Conservation (phyloP, 2,329 filamentous ascomycete genomes). For the Neoscytalidium dimidiatum region DNA sequence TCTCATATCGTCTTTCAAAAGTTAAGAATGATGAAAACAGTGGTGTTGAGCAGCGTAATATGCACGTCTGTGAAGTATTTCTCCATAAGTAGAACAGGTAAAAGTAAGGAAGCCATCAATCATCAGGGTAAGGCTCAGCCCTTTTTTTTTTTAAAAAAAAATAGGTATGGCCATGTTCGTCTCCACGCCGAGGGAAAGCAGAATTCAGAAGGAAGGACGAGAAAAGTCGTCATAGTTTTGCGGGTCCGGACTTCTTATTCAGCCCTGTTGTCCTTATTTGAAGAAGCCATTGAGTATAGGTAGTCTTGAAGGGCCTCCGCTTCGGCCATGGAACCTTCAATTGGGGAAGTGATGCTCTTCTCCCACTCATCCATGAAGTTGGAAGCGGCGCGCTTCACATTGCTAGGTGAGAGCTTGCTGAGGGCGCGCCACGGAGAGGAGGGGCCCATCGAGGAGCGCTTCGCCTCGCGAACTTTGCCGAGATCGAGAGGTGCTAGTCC, state of each 20-base stretch:
- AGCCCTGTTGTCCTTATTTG: neutral
- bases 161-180: neutral
- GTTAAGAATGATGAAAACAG: neutral
- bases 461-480: slow-evolving; percentile 4
- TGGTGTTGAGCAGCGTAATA: neutral
- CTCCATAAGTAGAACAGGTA: neutral
- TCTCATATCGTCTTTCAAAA: neutral
- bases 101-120: slow-evolving; percentile 5
- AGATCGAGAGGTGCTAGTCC: slow-evolving; percentile 16
- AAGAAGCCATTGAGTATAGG: neutral
- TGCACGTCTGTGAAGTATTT: neutral
- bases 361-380: slow-evolving; percentile 92
- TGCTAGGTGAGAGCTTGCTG: slow-evolving; percentile 71
- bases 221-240: neutral
- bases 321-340: slow-evolving; percentile 10
- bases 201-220: neutral
- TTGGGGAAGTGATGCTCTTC: slow-evolving; percentile 43
- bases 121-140: neutral
- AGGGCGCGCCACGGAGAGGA: slow-evolving; percentile 67
- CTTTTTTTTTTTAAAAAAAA: neutral
- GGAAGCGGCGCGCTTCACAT: slow-evolving; percentile 79
- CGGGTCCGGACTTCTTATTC: neutral
- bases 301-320: slow-evolving; percentile 18
- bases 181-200: neutral
- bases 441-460: slow-evolving; percentile 28